Evolutionary conservation across 2,329 filamentous ascomycete species (phyloP).

Genomic region (Celoporthe dispersa): DNA sequence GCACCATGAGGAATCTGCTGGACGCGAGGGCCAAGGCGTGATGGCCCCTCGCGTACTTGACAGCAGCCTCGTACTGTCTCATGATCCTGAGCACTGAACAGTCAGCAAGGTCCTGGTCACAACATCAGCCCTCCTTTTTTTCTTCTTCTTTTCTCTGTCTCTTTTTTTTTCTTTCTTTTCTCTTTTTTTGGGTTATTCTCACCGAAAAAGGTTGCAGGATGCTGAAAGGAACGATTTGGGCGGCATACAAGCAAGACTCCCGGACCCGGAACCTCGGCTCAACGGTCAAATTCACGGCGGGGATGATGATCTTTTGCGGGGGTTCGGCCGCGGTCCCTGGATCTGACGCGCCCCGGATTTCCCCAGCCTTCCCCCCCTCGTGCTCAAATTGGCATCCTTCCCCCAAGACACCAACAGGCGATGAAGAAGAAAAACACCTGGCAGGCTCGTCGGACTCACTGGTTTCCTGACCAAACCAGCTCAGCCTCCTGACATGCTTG

Average conservation of each 20-base stretch:
- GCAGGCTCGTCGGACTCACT: background rate
- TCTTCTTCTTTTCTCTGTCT: too few species aligned
- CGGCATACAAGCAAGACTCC: background rate
- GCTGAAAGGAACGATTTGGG: too few species aligned
- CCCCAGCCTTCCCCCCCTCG: background rate
- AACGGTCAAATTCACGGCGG: background rate
- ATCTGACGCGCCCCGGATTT: background rate
- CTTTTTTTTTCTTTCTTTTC: too few species aligned
- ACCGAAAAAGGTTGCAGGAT: too few species aligned
- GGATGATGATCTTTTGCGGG: slow-evolving; percentile 1
- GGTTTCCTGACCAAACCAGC: background rate
- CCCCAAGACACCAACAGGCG: background rate
- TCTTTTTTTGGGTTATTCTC: too few species aligned
- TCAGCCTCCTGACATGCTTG: too few species aligned
- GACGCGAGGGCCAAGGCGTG: slow-evolving; percentile 43
- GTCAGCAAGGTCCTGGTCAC: background rate
- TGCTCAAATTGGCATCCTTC: background rate
- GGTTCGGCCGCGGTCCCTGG: background rate
- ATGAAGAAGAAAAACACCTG: background rate
- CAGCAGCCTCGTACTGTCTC: too few species aligned
- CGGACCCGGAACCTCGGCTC: background rate
- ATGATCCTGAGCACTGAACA: too few species aligned
- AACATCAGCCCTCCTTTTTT: background rate
- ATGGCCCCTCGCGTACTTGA: background rate
- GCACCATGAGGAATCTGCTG: slow-evolving; percentile 77